Evolutionary conservation across 192 early-diverging fungal genomes (phyloP).

Genomic region (Thoreauomyces humboldtii): DNA sequence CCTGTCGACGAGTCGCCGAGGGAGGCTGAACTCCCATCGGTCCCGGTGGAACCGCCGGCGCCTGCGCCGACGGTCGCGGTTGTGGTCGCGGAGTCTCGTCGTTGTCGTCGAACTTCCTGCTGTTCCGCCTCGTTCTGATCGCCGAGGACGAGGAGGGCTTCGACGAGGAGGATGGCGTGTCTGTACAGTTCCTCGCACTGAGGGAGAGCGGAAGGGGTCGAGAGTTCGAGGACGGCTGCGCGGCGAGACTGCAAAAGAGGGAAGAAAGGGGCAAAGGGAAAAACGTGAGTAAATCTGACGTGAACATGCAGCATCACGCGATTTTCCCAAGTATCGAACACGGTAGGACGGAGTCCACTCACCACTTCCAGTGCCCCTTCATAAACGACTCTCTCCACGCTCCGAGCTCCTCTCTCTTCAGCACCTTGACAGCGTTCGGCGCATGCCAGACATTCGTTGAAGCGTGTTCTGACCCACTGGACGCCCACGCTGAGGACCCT

Average conservation of each 20-base stretch:
- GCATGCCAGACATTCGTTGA: conserved; percentile 85
- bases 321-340: too few species aligned
- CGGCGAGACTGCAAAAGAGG: conserved; percentile 25
- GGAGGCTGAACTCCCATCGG: not conserved
- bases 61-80: not conserved
- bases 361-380: conserved; percentile 45
- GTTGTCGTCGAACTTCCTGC: not conserved
- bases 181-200: conserved; percentile 38
- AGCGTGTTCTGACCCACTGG: conserved; percentile 86
- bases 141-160: conserved; percentile 33
- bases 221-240: conserved; percentile 35
- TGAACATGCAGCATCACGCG: too few species aligned
- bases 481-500: conserved; percentile 60
- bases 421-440: conserved; percentile 51
- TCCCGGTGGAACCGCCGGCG: not conserved
- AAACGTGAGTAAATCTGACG: not conserved
- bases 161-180: conserved; percentile 42
- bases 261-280: not conserved
- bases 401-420: not conserved
- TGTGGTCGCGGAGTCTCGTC: not conserved
- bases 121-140: not conserved
- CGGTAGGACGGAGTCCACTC: conserved; percentile 11
- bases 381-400: conserved; percentile 42
- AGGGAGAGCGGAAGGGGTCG: not conserved
- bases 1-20: not conserved